Evolutionary conservation across 2,329 filamentous ascomycete genomes (phyloP), one percentile per base, ranked within the genome.

Genomic region (Aurifilum marmelostoma): DNA sequence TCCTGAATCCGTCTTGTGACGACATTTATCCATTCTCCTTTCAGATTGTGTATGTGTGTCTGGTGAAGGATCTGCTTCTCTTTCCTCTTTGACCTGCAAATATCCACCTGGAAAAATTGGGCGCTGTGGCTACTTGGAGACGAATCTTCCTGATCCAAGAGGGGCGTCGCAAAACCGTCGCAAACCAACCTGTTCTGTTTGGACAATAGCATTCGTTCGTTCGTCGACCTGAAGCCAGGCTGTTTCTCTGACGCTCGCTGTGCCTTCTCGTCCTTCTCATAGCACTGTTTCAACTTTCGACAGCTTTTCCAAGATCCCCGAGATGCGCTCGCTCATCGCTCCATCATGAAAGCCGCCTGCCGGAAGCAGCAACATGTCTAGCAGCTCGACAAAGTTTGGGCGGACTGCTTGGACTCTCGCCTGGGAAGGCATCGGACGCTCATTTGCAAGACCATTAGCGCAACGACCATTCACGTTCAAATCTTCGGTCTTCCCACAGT

Each of bases 401-500:
- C 65, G 58, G 24, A 54, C 21, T 18, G 65, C 65, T 62, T 67
- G 69, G 67, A 68, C 67, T 52, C 34, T 69, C 29, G 64, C 63
- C 67, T 69, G 67, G 69, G 69, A 71, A 27, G 63, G 67, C 56
- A 63, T 71, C 29, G 67, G 62, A 27, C 68, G 64, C 41, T 62
- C 60, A 29, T 69, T 65, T 9, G 59, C 61, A 63, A 61, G 61
- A 21, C 24, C 64, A 43, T 27, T 47, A 12, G 41, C 67, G 39
- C 61, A 64, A n/a, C 71, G 70, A 41, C 63, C 68, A 4, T 75
- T 74, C 67, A 67, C 72, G 67, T 74, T 76, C 27, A 74, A 74
- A 24, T 73, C 72, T 52, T 68, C 74, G 24, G 76, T 75, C 54
- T 73, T 72, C 43, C 76, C 76, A 70, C 71, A 74, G 3, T 75